Percentiles rank a stretch among this genome's conserved stretches.
phyloP scores from a whole-genome alignment of 2,329 filamentous ascomycete species.

The Alternaria sp. region DNA sequence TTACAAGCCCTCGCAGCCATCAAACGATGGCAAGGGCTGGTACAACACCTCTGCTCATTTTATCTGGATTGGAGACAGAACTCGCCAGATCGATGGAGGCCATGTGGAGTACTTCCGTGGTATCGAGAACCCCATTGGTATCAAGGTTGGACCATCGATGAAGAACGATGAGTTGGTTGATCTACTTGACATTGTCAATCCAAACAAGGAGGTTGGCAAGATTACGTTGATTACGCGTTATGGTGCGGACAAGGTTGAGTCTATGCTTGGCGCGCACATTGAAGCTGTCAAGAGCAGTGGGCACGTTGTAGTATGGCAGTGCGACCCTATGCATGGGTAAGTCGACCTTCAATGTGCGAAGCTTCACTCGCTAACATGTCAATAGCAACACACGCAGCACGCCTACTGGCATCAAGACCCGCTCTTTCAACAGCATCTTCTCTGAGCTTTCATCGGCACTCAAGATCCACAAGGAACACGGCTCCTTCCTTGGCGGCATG shows the following conservation, averaged over 20 bases:
- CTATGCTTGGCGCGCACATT: slow-evolving; percentile 84
- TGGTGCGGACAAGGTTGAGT: slow-evolving; percentile 77
- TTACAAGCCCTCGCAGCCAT: slow-evolving; percentile 40
- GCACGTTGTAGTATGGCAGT: slow-evolving; percentile 90
- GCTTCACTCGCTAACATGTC: slow-evolving; percentile 15
- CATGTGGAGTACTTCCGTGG: slow-evolving; percentile 98
- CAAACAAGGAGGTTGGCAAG: slow-evolving; percentile 81
- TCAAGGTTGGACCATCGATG: slow-evolving; percentile 94
- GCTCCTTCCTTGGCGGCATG: slow-evolving; percentile 89
- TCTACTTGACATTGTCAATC: slow-evolving; percentile 87
- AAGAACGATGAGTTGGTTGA: slow-evolving; percentile 75
- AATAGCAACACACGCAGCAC: slow-evolving; percentile 68
- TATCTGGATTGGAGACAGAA: slow-evolving; percentile 97
- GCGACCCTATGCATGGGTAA: slow-evolving; percentile 95
- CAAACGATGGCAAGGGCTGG: slow-evolving; percentile 67
- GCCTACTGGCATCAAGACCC: slow-evolving; percentile 83
- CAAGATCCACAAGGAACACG: slow-evolving; percentile 81
- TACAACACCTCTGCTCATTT: slow-evolving; percentile 97
- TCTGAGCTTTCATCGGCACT: slow-evolving; percentile 85
- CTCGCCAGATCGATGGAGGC: slow-evolving; percentile 87
- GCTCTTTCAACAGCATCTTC: slow-evolving; percentile 89
- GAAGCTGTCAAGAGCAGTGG: slow-evolving; percentile 83
- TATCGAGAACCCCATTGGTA: slow-evolving; percentile 92
- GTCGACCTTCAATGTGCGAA: slow-evolving; percentile 9
- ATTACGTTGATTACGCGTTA: slow-evolving; percentile 97